These are phyloP conservation scores for Pichia gijzeniarum DNA, from an alignment of 805 yeast species.

Conservation along the genomic window DNA sequence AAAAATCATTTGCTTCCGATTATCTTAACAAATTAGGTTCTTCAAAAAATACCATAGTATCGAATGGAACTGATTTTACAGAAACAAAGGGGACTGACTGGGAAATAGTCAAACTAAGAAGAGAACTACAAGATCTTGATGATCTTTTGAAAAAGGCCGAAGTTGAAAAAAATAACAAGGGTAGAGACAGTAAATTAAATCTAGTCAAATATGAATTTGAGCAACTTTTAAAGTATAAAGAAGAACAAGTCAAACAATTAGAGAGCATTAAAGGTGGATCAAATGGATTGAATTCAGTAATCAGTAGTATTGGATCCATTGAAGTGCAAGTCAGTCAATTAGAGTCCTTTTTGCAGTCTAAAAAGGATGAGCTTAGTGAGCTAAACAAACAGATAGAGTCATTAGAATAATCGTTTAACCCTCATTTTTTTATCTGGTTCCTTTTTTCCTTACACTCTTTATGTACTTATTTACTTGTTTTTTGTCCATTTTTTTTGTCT, in stretches of 20 bases:
- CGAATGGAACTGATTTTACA: slow-evolving; percentile 63
- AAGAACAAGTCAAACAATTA: slow-evolving; percentile 43
- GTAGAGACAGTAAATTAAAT: slow-evolving; percentile 24
- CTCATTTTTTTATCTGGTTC: neutral
- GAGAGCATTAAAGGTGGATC: slow-evolving; percentile 24
- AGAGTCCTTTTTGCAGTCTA: slow-evolving; percentile 58
- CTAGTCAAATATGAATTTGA: slow-evolving; percentile 60
- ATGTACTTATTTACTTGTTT: no score
- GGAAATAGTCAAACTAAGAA: slow-evolving; percentile 81
- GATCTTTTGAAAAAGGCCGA: slow-evolving; percentile 53
- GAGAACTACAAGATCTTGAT: slow-evolving; percentile 73
- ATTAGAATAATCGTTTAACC: slow-evolving; percentile 6
- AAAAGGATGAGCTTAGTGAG: slow-evolving; percentile 52
- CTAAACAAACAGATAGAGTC: slow-evolving; percentile 36
- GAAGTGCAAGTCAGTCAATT: slow-evolving; percentile 71
- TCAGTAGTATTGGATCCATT: slow-evolving; percentile 59
- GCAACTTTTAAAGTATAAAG: slow-evolving; percentile 74
- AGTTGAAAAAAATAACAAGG: slow-evolving; percentile 35
- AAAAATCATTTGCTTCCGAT: slow-evolving; percentile 44
- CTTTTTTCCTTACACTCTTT: no score
- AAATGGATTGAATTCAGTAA: slow-evolving; percentile 43
- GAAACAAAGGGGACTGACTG: slow-evolving; percentile 78
- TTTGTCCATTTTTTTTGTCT: no score
- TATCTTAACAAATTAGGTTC: slow-evolving; percentile 54
- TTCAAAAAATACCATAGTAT: slow-evolving; percentile 15